Conservation (phyloP, 768 basidiomycete species). For the Harrya chromipes region DNA sequence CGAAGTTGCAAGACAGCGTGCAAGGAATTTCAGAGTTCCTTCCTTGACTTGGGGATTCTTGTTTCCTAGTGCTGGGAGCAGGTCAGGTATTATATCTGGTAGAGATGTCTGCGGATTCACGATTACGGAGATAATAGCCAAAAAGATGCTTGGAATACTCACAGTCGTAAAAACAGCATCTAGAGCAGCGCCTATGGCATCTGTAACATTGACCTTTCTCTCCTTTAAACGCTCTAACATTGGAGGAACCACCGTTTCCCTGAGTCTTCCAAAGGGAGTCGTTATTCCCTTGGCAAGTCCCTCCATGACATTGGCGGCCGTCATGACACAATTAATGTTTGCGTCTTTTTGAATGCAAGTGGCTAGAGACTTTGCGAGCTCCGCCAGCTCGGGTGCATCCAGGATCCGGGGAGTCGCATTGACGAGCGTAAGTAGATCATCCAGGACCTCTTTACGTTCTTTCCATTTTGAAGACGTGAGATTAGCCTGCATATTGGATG, state of each 20-base stretch:
- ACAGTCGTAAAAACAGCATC: conserved; percentile 88
- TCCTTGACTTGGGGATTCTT: conserved; percentile 99
- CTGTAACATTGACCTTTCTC: conserved; percentile 86
- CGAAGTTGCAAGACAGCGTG: conserved; percentile 71
- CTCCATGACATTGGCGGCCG: conserved; percentile 82
- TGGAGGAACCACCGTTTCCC: conserved; percentile 65
- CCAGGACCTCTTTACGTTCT: conserved; percentile 88
- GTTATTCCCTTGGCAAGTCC: conserved; percentile 82
- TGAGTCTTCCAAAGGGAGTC: conserved; percentile 67
- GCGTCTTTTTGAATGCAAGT: conserved; percentile 82
- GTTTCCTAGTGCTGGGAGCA: conserved; percentile 69
- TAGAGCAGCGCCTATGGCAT: conserved; percentile 80
- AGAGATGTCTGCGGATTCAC: conserved; percentile 59
- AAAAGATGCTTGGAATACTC: conserved; percentile 30
- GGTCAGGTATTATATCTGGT: conserved; percentile 78
- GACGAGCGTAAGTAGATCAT: conserved; percentile 73
- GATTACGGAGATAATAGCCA: conserved; percentile 1
- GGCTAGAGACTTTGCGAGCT: conserved; percentile 74
- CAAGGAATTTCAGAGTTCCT: conserved; percentile 84
- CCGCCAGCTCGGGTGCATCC: conserved; percentile 74
- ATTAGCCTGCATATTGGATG: conserved; percentile 66
- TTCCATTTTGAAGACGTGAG: conserved; percentile 97
- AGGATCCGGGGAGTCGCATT: conserved; percentile 71
- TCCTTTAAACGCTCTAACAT: conserved; percentile 93
- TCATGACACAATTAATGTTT: conserved; percentile 93